Percentiles rank a stretch among this genome's conserved stretches.
Conservation (phyloP, 306 rosid species). For the Herpetospermum pedunculosum region DNA sequence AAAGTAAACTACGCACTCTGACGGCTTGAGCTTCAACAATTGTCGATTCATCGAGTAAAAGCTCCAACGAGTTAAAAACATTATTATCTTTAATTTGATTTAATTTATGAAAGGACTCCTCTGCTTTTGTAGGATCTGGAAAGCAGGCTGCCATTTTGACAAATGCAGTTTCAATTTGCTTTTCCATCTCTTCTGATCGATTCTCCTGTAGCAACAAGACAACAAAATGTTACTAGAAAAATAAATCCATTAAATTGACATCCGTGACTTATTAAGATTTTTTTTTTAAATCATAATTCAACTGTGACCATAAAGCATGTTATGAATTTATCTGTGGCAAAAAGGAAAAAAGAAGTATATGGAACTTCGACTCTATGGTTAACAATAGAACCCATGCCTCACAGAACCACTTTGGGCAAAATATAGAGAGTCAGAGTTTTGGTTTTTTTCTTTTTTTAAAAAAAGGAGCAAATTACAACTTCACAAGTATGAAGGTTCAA, state of each 20-base stretch:
- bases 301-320: not conserved
- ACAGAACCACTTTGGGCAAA: not conserved
- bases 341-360: not conserved
- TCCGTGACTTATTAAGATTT: not conserved
- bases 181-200: conserved; percentile 49
- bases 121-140: conserved; percentile 64
- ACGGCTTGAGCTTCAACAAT: conserved; percentile 25
- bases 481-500: not conserved
- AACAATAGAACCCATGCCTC: not conserved
- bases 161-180: conserved; percentile 32
- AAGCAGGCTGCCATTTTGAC: conserved; percentile 55
- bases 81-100: conserved; percentile 60
- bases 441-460: not conserved
- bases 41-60: conserved; percentile 41
- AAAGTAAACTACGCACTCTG: conserved; percentile 42
- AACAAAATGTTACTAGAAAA: not conserved
- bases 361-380: not conserved
- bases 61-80: conserved; percentile 47
- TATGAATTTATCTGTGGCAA: not conserved
- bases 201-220: conserved; percentile 42
- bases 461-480: not conserved
- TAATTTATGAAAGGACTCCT: conserved; percentile 57
- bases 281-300: not conserved
- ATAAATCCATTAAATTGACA: conserved; percentile 12
- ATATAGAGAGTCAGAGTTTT: not conserved